Evolutionary conservation across 1,139 yeast genomes (phyloP).

Genomic region (Yamadazyma epiphylla): DNA sequence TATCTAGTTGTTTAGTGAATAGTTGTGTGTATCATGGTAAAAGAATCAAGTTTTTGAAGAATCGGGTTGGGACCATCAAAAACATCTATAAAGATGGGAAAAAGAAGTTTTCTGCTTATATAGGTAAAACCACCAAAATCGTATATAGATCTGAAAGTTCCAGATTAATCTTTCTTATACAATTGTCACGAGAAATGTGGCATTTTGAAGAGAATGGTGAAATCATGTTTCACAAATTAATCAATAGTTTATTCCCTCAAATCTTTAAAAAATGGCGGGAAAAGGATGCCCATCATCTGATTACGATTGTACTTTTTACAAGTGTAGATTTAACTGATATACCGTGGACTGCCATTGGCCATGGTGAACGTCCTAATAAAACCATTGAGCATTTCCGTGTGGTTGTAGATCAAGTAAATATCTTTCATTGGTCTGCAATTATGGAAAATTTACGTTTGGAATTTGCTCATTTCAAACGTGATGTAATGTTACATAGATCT

Average conservation of each 20-base stretch:
- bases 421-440: slow-evolving; percentile 83
- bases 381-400: slow-evolving; percentile 83
- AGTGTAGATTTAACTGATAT: slow-evolving; percentile 67
- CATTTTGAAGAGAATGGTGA: slow-evolving; percentile 97
- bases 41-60: slow-evolving; percentile 56
- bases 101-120: slow-evolving; percentile 57
- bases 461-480: slow-evolving; percentile 77
- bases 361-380: slow-evolving; percentile 70
- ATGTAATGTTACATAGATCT: slow-evolving; percentile 50
- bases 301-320: slow-evolving; percentile 85
- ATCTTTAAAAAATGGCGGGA: slow-evolving; percentile 87
- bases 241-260: slow-evolving; percentile 85
- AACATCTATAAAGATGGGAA: slow-evolving; percentile 71
- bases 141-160: slow-evolving; percentile 92
- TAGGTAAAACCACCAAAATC: slow-evolving; percentile 72
- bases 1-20: slow-evolving; percentile 59
- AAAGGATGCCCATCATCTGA: slow-evolving; percentile 82
- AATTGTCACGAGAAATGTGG: slow-evolving; percentile 96
- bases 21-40: slow-evolving; percentile 69
- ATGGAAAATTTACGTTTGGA: slow-evolving; percentile 86
- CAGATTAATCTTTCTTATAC: slow-evolving; percentile 75
- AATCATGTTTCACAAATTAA: slow-evolving; percentile 85
- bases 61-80: slow-evolving; percentile 58
- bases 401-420: slow-evolving; percentile 92
- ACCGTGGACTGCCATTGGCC: slow-evolving; percentile 51